phyloP scores from a whole-genome alignment of 148 eudicot genomes.

The Dianthus caryophyllus region DNA sequence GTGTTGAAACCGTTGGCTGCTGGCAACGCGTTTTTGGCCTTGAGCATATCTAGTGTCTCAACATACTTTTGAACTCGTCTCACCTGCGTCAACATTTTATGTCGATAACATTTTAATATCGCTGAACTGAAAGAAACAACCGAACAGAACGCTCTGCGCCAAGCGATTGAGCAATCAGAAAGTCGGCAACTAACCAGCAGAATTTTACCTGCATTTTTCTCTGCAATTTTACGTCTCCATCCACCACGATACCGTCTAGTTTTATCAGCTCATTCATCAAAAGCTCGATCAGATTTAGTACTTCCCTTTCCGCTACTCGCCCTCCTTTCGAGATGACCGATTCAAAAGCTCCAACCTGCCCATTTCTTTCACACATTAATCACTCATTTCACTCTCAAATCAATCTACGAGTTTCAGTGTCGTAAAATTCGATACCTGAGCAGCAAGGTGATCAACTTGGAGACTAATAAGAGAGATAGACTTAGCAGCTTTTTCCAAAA shows the following conservation, averaged over 20 bases:
- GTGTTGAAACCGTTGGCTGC: constrained; percentile 34
- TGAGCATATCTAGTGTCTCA: constrained; percentile 71
- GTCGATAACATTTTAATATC: too few species aligned
- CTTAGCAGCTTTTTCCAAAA: constrained; percentile 73
- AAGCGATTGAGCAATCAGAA: too few species aligned
- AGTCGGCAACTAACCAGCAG: too few species aligned
- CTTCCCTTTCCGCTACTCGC: constrained; percentile 59
- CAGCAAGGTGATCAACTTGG: constrained; percentile 73
- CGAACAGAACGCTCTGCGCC: too few species aligned
- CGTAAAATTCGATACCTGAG: constrained; percentile 43
- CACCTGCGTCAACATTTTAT: constrained; percentile 37
- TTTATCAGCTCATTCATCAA: constrained; percentile 82
- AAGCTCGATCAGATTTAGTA: constrained; percentile 47
- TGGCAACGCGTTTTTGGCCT: constrained; percentile 49
- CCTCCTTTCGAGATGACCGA: constrained; percentile 61
- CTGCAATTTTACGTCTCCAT: constrained; percentile 78
- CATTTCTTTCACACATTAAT: too few species aligned
- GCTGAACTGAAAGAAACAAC: background rate
- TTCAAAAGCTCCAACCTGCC: constrained; percentile 70
- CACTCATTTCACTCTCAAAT: too few species aligned
- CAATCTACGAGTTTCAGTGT: too few species aligned
- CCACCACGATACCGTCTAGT: constrained; percentile 58
- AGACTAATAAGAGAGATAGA: constrained; percentile 66
- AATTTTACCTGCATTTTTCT: constrained; percentile 87
- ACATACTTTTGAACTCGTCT: constrained; percentile 81